These are phyloP conservation scores for Mercurialis annua DNA, from an alignment of 345 rosid genomes.

Conservation along the genomic window DNA sequence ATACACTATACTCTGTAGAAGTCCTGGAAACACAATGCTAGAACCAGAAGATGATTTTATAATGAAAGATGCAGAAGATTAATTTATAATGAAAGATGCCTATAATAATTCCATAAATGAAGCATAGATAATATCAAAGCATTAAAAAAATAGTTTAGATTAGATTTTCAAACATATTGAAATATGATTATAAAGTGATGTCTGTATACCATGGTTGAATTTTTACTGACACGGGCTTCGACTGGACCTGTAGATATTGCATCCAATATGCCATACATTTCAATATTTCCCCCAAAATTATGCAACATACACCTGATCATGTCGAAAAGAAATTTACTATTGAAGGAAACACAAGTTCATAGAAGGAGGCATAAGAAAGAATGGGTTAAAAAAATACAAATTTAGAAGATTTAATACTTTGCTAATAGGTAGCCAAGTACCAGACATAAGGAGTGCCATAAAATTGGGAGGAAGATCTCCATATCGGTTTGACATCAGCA, in stretches of 20 bases:
- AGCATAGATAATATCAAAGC: background rate
- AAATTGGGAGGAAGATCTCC: slow-evolving; percentile 81
- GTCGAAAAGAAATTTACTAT: slow-evolving; percentile 6
- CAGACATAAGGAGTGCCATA: slow-evolving; percentile 91
- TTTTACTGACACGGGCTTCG: slow-evolving; percentile 67
- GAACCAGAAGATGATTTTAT: slow-evolving; percentile 9
- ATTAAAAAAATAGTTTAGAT: background rate
- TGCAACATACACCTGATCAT: slow-evolving; percentile 83
- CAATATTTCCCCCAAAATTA: slow-evolving; percentile 94
- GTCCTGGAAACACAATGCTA: background rate
- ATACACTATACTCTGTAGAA: background rate
- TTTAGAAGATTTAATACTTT: background rate
- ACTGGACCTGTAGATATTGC: slow-evolving; percentile 78
- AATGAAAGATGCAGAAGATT: background rate
- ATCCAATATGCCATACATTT: slow-evolving; percentile 84
- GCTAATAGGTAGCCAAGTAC: slow-evolving; percentile 31
- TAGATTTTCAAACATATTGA: background rate
- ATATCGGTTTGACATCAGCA: slow-evolving; percentile 89
- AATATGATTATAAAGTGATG: background rate
- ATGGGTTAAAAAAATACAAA: slow-evolving; percentile 6
- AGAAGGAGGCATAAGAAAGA: background rate
- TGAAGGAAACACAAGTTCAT: background rate
- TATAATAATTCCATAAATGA: background rate
- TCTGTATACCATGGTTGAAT: slow-evolving; percentile 80
- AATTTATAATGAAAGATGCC: background rate